Evolutionary conservation across 2,329 filamentous ascomycete genomes (phyloP), one percentile per base, ranked within the genome.

Genomic region (Xylaria hypoxylon): DNA sequence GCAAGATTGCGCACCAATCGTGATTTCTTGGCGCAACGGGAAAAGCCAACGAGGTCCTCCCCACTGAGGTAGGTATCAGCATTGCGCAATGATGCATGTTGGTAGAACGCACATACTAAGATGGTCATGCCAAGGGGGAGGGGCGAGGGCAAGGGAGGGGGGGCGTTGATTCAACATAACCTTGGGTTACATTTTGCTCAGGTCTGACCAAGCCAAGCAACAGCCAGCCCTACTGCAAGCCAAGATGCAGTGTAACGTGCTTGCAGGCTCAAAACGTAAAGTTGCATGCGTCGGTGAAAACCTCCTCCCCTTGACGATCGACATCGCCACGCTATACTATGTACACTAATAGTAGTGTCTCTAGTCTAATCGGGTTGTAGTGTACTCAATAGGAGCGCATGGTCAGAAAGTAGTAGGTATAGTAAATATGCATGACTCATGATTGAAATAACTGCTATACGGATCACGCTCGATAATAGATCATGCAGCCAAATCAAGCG

Each of bases 251-350:
- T 68, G 62, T 38, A 68, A 68, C 65, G 65, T 68, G 61, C 42
- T 47, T 65, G 65, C 58, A 68, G 62, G 62, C 65, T 68, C n/a
- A 62, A 62, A 68, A 52, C 65, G 65, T 65, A 65, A 52, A 65
- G 57, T 53, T 58, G 65, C 65, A 68, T 65, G 58, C 62, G 62
- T 61, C 65, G 62, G 62, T 68, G 65, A 65, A 55, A 63, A 52
- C 53, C 52, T 63, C 38, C 15, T 31, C 28, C 52, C 55, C 47
- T 45, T 47, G 38, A 48, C 22, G 45, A 55, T 66, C 53, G 48
- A 59, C 48, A 50, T 63, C 55, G 59, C 26, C 56, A 45, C 55
- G 59, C 26, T 59, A 45, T 28, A 22, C 44, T 65, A 35, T 24
- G 13, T 47, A 58, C 56, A 19, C 40, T 47, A 35, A 38, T 13